Conservation (phyloP, 2,329 filamentous ascomycete species). For the Colletotrichum sojae region DNA sequence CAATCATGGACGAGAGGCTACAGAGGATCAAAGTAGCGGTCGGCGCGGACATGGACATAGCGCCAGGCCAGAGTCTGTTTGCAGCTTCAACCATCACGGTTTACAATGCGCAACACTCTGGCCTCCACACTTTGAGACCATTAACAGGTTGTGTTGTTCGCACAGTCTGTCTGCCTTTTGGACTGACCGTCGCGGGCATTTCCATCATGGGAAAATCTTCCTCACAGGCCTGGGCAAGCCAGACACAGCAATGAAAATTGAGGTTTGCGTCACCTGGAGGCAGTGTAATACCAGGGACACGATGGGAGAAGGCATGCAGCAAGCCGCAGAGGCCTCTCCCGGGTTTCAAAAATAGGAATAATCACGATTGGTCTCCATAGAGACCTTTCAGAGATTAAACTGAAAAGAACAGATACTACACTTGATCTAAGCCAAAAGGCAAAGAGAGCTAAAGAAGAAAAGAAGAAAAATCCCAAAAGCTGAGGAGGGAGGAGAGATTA, state of each 20-base stretch:
- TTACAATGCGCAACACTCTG: too few relatives aligned
- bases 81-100: too few relatives aligned
- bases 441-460: conserved; percentile 55
- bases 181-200: too few relatives aligned
- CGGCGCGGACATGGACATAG: too few relatives aligned
- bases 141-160: too few relatives aligned
- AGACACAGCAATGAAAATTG: conserved; percentile 70
- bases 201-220: conserved; percentile 56
- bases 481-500: neutral
- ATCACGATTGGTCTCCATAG: conserved; percentile 76
- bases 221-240: conserved; percentile 67
- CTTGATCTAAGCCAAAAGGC: conserved; percentile 73
- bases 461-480: conserved; percentile 47
- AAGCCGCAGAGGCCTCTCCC: conserved; percentile 73
- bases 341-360: conserved; percentile 78
- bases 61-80: too few relatives aligned
- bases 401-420: conserved; percentile 88
- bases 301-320: conserved; percentile 71
- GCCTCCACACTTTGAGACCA: neutral
- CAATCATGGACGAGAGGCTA: too few relatives aligned
- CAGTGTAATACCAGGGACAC: conserved; percentile 83
- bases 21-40: too few relatives aligned
- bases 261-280: conserved; percentile 75
- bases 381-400: conserved; percentile 84
- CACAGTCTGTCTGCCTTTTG: neutral